Evolutionary conservation across 371 early-diverging fungal species (phyloP), one percentile per base, ranked within the genome.

Genomic region (Haplosporangium sp.): DNA sequence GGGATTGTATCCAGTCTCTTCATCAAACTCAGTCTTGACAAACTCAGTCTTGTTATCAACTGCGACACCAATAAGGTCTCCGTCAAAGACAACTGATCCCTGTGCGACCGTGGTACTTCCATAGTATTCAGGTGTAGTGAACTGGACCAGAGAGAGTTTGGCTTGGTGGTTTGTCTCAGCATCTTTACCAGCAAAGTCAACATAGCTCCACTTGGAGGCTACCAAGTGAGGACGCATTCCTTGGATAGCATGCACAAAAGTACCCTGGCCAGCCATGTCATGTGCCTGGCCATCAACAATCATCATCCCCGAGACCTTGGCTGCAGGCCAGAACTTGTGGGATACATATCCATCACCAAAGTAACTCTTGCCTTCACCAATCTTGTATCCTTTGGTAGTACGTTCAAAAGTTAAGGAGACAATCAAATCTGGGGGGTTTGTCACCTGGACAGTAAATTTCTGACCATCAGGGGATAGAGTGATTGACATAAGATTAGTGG

Each of bases 141-240:
- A 96, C 84, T 95, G 92, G 83, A 92, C 90, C 90, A 94, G 89
- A 67, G 92, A 86, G 62, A 96, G 82, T 10, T 92, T 82, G 27
- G 90, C 89, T 37, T 76, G 85, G 39, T 83, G 77, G 17, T 71
- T 61, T 35, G 70, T 71, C 45, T 76, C 68, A 53, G 71, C 59
- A 53, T 88, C 82, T n/a, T 83, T 65, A 7, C 85, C 84, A 48
- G 91, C 90, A 84, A 95, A 90, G 77, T 91, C 82, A 65, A 90
- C 86, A 85, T 93, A 92, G 82, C 93, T 94, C 96, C 96, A 96
- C 68, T 91, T 91, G 57, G 91, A 88, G n/a, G 94, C 95, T 48
- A 93, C 91, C 65, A 92, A 84, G 65, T 97, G 95, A 42, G 97
- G 96, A 64, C 93, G 92, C 89, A 94, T 93, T 65, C 88, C 92